Evolutionary conservation across 148 eudicot species (phyloP).

Genomic region (Gaultheria prostrata): DNA sequence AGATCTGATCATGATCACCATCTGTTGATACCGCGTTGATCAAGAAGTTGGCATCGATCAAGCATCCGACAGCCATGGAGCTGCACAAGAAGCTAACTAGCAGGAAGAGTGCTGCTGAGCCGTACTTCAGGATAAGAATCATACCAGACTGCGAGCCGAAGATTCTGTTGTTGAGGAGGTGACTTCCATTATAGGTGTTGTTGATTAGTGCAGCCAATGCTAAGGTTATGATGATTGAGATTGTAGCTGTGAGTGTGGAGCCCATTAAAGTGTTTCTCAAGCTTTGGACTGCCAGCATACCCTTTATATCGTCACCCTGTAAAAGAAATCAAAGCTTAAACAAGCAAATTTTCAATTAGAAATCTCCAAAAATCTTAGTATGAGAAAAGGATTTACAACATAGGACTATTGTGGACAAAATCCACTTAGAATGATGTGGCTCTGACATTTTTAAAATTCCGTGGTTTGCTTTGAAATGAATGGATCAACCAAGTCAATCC

Average conservation of each 20-base stretch:
- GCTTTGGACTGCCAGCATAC: constrained; percentile 79
- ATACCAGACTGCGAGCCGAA: constrained; percentile 54
- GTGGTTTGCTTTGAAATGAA: background rate
- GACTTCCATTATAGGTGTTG: constrained; percentile 54
- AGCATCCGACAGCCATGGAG: constrained; percentile 54
- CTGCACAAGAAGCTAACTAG: constrained; percentile 70
- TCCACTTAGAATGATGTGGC: background rate
- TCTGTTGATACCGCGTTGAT: constrained; percentile 40
- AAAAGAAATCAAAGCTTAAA: background rate
- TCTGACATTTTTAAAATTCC: background rate
- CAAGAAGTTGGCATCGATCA: constrained; percentile 76
- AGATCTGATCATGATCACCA: constrained; percentile 29
- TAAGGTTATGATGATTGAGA: constrained; percentile 45
- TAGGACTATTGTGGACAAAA: too few species aligned
- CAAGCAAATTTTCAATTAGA: background rate
- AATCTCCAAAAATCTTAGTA: background rate
- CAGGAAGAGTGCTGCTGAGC: constrained; percentile 49
- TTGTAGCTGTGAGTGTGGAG: constrained; percentile 56
- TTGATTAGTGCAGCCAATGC: constrained; percentile 59
- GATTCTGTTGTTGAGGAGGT: constrained; percentile 31
- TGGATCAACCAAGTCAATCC: background rate
- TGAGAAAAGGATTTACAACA: background rate
- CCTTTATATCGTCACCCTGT: constrained; percentile 79
- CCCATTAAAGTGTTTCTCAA: constrained; percentile 73
- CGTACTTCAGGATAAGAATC: constrained; percentile 58